Base-by-base conservation (phyloP, 345 rosid species). In the Arabidopsis arenosa region DNA sequence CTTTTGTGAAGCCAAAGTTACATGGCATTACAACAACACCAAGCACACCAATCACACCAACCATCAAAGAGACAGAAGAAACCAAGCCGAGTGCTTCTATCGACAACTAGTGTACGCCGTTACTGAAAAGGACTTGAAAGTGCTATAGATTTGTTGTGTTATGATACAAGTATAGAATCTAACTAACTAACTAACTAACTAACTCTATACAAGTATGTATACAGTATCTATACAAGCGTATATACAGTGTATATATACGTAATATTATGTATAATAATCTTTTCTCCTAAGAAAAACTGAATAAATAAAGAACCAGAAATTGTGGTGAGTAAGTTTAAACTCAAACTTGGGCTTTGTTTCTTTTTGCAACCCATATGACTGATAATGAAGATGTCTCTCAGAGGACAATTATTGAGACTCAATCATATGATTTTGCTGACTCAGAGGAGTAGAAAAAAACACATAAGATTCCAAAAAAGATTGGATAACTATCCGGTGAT, bases 41-140 rank as follows among this genome's bases (percentile, higher is more conserved):
- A 72, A 81, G 21, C 77, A 71, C 48, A 87, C n/a, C n/a, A 82
- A 81, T 33, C 79, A 1, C 83, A 11, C 47, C 95, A 69, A n/a
- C 80, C 79, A 55, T 33, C 43, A 90, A 86, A 53, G 88, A 92
- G 88, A 83, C 96, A 92, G 39, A 94, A 86, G 85, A 94, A 86
- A 81, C 63, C 79, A 0, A 88, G 78, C 63, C 88, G 89, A 35
- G 92, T 95, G 56, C 95, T 94, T 56, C 12, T 94, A 68, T 92
- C 97, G 1, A 92, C 98, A n/a, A 74, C 93, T 7, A 86, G 95
- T 60, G 93, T 88, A 37, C 84, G 97, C 44, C 91, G 95, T 49
- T 94, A 92, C 81, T 92, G 80, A 84, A 41, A 1, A 9, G 26
- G 7, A 41, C 7, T 12, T 13, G 12, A 5, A 57, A 9, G 7